Base-by-base conservation (phyloP, 78 protist species). In the Parvularia atlantis region DNA sequence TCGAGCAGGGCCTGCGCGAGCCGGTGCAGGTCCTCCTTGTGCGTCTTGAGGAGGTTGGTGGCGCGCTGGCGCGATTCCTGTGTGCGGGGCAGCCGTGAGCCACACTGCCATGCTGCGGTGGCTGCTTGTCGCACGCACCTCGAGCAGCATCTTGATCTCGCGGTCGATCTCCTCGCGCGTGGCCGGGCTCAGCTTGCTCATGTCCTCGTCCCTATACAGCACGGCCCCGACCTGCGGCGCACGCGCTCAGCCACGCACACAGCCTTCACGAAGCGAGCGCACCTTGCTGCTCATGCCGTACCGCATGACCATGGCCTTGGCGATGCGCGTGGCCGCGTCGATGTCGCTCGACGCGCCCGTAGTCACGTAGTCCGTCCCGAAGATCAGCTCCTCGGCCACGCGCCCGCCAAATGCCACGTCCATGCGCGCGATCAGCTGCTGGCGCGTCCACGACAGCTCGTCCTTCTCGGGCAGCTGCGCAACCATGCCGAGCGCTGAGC, bases 401-500 rank as follows among this genome's bases (percentile, higher is more conserved):
- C 93, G 76, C 28, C 97, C 97, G 35, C 91, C 97, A 85, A 93
- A 76, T 50, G 85, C 75, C 9, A 85, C 91, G 37, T 77, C 87
- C 73, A 93, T 65, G 30, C 78, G 68, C 0, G 91, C 85, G 28
- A 78, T 13, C 54, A 82, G 72, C 80, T 87, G 86, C 62, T 73
- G 71, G 39, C 73, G 74, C 2, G 90, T 73, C 30, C 28, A 16
- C 31, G 46, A 52, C 28, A 52, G 5, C 22, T 62, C 76, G 40
- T 88, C 93, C 30, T 59, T 62, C 40, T 78, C 80, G 22, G 89
- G 81, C 64, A 84, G 72, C 39, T 82, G 81, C 31, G 40, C n/a
- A 1, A 79, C 40, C 50, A 84, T 40, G 33, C 96, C 96, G 5
- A 91, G 77, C 20, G 90, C 86, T 26, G 71, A 80, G 31, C 91